Percentiles rank a stretch among this genome's conserved stretches.
These are phyloP conservation scores for Rhodotorula diobovata DNA, from an alignment of 768 basidiomycete species.

Conservation along the genomic window DNA sequence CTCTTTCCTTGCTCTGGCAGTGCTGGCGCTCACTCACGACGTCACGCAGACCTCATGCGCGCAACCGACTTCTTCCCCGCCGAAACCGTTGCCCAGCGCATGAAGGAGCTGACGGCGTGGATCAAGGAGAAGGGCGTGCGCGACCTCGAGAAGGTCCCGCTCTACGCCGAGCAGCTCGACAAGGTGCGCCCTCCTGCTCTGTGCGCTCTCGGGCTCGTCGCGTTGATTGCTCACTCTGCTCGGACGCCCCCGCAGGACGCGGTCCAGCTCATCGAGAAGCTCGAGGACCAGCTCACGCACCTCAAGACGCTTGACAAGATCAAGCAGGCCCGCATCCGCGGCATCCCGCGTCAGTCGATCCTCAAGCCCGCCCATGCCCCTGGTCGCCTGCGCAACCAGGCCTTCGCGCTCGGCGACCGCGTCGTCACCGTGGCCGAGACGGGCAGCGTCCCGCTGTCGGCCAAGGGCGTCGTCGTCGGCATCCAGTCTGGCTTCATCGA, in stretches of 20 bases:
- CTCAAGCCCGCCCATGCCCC: constrained; percentile 86
- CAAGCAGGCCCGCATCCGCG: constrained; percentile 89
- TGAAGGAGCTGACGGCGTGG: constrained; percentile 79
- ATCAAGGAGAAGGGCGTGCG: constrained; percentile 77
- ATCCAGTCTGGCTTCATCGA: constrained; percentile 83
- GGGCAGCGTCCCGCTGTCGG: constrained; percentile 80
- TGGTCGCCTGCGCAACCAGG: constrained; percentile 83
- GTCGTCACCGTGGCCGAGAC: constrained; percentile 95
- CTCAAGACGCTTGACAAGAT: constrained; percentile 61
- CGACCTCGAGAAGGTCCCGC: constrained; percentile 85
- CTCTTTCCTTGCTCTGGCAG: fast-evolving
- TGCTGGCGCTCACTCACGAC: not conserved
- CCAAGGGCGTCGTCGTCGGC: constrained; percentile 90
- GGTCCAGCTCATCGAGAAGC: constrained; percentile 68
- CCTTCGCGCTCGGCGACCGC: constrained; percentile 81
- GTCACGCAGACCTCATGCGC: constrained; percentile 63
- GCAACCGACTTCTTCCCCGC: constrained; percentile 61
- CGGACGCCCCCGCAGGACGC: constrained; percentile 60
- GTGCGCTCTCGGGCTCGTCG: not conserved
- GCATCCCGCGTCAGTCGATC: constrained; percentile 85
- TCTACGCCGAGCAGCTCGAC: constrained; percentile 84
- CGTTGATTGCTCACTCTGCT: not conserved
- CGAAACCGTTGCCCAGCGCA: constrained; percentile 55
- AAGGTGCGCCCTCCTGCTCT: constrained; percentile 56
- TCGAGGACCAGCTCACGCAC: constrained; percentile 64